phyloP scores from a whole-genome alignment of 1,284 basidiomycete species.

The Cystobasidium sp. region DNA sequence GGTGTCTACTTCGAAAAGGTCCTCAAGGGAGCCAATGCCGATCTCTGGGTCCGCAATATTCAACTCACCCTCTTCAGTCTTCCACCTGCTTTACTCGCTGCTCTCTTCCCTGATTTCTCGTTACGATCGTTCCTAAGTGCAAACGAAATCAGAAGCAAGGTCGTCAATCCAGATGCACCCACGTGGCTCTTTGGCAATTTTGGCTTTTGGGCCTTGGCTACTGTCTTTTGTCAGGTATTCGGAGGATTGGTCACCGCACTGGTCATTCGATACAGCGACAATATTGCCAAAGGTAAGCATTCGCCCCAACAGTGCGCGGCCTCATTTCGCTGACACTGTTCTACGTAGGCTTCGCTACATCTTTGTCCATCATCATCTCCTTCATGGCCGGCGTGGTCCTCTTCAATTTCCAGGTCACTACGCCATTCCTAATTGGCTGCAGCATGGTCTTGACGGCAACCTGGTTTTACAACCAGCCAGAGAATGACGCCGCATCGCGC shows the following conservation, averaged over 20 bases:
- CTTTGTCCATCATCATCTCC: constrained; percentile 87
- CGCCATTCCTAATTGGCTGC: constrained; percentile 80
- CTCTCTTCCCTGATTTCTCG: constrained; percentile 64
- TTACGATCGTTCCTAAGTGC: constrained; percentile 47
- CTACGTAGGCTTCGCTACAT: constrained; percentile 77
- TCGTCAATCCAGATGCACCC: constrained; percentile 33
- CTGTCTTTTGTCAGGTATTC: constrained; percentile 82
- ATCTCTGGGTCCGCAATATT: constrained; percentile 95
- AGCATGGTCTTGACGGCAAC: constrained; percentile 81
- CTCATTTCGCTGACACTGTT: background rate
- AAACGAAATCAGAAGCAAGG: background rate
- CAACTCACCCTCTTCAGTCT: constrained; percentile 94
- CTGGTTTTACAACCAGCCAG: constrained; percentile 80
- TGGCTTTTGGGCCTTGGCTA: constrained; percentile 87
- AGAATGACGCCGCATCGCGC: constrained; percentile 19
- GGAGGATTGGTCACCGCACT: constrained; percentile 86
- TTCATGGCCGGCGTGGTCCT: constrained; percentile 86
- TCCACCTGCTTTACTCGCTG: constrained; percentile 82
- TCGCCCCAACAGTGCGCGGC: no score
- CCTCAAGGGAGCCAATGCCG: constrained; percentile 80
- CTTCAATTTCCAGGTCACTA: constrained; percentile 84
- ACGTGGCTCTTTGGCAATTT: constrained; percentile 71
- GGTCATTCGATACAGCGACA: constrained; percentile 69
- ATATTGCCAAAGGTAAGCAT: constrained; percentile 72
- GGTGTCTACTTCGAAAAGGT: constrained; percentile 99